Conservation (phyloP, 2,329 filamentous ascomycete species). For the Colletotrichum sp. region DNA sequence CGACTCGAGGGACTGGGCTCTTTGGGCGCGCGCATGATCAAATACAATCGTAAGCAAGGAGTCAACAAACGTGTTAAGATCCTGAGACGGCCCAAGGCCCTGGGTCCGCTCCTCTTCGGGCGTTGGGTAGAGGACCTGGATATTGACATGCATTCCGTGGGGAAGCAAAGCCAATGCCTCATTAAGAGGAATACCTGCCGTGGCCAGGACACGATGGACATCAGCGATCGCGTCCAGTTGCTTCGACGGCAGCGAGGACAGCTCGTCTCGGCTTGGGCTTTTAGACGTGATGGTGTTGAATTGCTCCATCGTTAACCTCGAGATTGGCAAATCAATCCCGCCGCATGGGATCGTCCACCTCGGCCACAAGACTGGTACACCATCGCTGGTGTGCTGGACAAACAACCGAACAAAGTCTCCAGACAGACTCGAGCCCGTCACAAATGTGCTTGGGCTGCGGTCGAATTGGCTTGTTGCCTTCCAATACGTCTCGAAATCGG, state of each 20-base stretch:
- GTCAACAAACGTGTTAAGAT: constrained; percentile 89
- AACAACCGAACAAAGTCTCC: constrained; percentile 95
- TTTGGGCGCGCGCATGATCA: constrained; percentile 78
- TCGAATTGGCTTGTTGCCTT: constrained; percentile 96
- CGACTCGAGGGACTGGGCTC: constrained; percentile 70
- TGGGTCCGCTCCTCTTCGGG: constrained; percentile 72
- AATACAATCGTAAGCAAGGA: constrained; percentile 85
- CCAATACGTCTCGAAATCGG: constrained; percentile 99
- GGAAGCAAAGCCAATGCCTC: constrained; percentile 80
- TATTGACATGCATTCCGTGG: constrained; percentile 81
- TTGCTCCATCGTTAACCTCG: constrained; percentile 76
- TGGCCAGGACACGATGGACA: constrained; percentile 74
- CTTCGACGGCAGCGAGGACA: constrained; percentile 48
- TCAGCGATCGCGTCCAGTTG: constrained; percentile 63
- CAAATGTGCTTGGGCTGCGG: constrained; percentile 81
- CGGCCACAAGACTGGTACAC: constrained; percentile 86
- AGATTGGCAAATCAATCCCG: constrained; percentile 81
- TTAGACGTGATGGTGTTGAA: constrained; percentile 61
- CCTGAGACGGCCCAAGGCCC: constrained; percentile 74
- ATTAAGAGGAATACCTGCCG: constrained; percentile 78
- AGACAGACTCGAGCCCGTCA: constrained; percentile 93
- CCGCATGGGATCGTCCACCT: constrained; percentile 79
- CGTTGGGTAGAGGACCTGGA: constrained; percentile 91
- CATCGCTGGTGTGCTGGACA: constrained; percentile 89
- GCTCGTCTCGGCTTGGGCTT: constrained; percentile 46